Base-by-base conservation (phyloP, 257 asterid genomes). In the Anisodus acutangulus region DNA sequence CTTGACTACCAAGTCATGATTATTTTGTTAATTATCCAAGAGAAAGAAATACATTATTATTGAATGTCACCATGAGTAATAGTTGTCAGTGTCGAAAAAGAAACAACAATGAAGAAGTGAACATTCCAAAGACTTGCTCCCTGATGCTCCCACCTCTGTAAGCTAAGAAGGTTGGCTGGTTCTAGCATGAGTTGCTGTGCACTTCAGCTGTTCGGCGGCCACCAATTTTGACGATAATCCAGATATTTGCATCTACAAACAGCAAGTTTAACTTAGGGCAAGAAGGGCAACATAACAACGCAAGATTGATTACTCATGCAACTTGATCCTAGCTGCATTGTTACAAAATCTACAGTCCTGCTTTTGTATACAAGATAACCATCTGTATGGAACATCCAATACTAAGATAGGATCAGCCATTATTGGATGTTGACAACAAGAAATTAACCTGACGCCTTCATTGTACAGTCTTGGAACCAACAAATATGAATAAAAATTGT, bases 161-260 rank as follows among this genome's bases (percentile, higher is more conserved):
- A 55, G 8, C 83, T 80, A 37, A 1, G 37, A 58, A 74, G 5
- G 49, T 9, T 78, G 1, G 3, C 49, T 53, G 31, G 49, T 53
- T 2, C 82, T 76, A 26, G 31, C 4, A 0, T 13, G 64, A 78
- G 15, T 31, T 31, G 35, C 35, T 31, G 35, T 31, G 35, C 2
- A 31, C 35, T 31, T 31, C 35, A 31, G 35, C 35, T 31, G 35
- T 31, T 31, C 2, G 35, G 35, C 35, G 35, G 35, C 35, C 35
- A 31, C 35, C 35, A 31, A 31, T 31, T 31, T 31, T 31, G 35
- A 31, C 35, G 35, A 31, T 31, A 31, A 15, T 78, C 64, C 63
- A 78, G 16, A 78, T 53, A 31, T 78, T 78, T 26, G 81, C 62
- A 78, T 78, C 82, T 78, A 64, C 49, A 26, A 54, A 53, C 49